Evolutionary conservation across 129 eudicot species (phyloP), one percentile per base, ranked within the genome.

Genomic region (Flaveria robusta): DNA sequence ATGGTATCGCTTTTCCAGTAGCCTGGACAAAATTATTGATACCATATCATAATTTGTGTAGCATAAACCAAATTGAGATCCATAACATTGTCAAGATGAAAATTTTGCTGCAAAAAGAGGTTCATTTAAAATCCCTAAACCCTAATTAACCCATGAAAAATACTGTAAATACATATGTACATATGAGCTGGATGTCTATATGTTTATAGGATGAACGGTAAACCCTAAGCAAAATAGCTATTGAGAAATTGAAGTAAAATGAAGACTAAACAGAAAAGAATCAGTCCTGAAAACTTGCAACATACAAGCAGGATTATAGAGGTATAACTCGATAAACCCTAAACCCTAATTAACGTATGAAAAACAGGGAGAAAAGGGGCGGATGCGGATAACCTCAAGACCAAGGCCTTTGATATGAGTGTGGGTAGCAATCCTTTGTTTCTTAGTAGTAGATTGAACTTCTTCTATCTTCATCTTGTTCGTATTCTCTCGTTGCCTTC

Each of bases 371-470:
- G 45, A 31, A 24, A 14, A 10, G 45, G 3, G 66, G 55, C 24
- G 26, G 12, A 22, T 2, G 58, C 9, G 65, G 2, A 54, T 5
- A 80, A 91, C 99, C 88, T 94, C 92, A 60, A 94, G 97, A 31
- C 99, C 99, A 78, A 95, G 96, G 81, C 97, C 99, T 89, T 95
- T 95, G 80, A 95, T 95, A 78, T 95, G 99, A 69, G 99, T 95
- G 52, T 95, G 99, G 29, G 97, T 95, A 19, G 99, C 99, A 26
- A 95, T 86, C 4, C 99, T 79, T 81, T 95, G 97, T 81, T 95
- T 95, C 80, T 92, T 92, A 0, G 86, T 90, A 6, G 93, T 88
- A 6, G 98, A 92, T 54, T 90, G 96, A 11, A 92, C 98, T 79
- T 90, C 94, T 90, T 90, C 98, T 46, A 92, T 92, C 96, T 86